Evolutionary conservation across 441 rosid genomes (phyloP), one percentile per base, ranked within the genome.

Genomic region (Erysimum pusillum): DNA sequence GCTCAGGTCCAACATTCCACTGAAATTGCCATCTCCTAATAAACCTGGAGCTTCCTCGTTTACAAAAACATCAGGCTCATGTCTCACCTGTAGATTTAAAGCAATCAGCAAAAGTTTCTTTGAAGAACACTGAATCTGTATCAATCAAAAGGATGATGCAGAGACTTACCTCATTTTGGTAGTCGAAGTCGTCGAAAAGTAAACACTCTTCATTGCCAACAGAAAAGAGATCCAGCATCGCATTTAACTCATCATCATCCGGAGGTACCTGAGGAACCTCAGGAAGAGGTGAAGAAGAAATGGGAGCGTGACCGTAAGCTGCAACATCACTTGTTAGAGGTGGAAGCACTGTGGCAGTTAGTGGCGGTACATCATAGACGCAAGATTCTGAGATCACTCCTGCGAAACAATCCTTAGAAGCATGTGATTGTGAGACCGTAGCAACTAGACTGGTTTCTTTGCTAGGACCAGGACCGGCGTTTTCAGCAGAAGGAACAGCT

Each of bases 131-230:
- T 39, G 14, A 44, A 35, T 44, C 41, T 42, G 34, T 22, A 32
- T 44, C 17, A 51, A 51, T 42, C 41, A 61, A 41, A 75, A 32
- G 46, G 9, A 46, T 32, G 52, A 69, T 46, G 54, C 20, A 65
- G 56, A 48, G 46, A 67, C 75, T 42, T 18, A 83, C 94, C 86
- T 85, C 78, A 46, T 49, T 73, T 11, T 69, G 10, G 48, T 69
- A 3, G 44, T 34, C 44, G 32, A 81, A n/a, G 48, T 63, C 81
- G n/a, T 31, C 45, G 0, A 66, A 35, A 20, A n/a, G n/a, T 28
- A 67, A 39, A 41, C 35, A 35, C 7, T 67, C 70, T 3, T 78
- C 82, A 12, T 65, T 69, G 15, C 35, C 68, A 77, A 82, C 68
- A 44, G 6, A 18, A 63, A 63, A 84, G 22, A 34, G 39, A 67